These are phyloP conservation scores for Beta lomatogona DNA, from an alignment of 179 eudicot species.

Conservation along the genomic window DNA sequence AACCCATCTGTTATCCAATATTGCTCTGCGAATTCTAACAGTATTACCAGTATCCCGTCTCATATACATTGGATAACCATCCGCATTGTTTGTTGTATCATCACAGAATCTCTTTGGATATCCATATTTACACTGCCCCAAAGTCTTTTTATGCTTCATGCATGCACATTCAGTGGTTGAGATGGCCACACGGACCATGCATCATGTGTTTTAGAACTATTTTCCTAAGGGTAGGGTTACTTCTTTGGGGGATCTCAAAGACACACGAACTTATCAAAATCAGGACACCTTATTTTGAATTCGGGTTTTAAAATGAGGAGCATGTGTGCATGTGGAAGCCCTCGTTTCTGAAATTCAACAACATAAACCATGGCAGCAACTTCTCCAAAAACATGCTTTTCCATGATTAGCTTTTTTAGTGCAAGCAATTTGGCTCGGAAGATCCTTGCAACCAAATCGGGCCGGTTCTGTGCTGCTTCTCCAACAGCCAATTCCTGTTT, in stretches of 20 bases:
- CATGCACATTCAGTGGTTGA: neutral
- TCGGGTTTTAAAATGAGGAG: no score
- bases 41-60: neutral
- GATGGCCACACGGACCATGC: conserved; percentile 28
- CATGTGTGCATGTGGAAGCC: no score
- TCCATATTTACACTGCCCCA: neutral
- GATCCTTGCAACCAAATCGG: no score
- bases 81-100: neutral
- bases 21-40: neutral
- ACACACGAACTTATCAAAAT: neutral
- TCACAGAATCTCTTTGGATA: conserved; percentile 11
- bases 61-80: neutral
- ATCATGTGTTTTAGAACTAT: conserved; percentile 30
- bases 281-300: no score
- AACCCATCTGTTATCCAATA: conserved; percentile 33
- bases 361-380: no score
- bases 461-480: no score
- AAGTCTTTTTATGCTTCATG: neutral
- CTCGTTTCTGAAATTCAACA: no score
- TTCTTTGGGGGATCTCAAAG: conserved; percentile 12
- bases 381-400: no score
- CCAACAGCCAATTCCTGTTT: no score
- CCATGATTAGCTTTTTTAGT: no score
- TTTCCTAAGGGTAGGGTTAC: neutral
- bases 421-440: no score